phyloP scores from a whole-genome alignment of 169 alveolate species.

The Babesia ovis region DNA sequence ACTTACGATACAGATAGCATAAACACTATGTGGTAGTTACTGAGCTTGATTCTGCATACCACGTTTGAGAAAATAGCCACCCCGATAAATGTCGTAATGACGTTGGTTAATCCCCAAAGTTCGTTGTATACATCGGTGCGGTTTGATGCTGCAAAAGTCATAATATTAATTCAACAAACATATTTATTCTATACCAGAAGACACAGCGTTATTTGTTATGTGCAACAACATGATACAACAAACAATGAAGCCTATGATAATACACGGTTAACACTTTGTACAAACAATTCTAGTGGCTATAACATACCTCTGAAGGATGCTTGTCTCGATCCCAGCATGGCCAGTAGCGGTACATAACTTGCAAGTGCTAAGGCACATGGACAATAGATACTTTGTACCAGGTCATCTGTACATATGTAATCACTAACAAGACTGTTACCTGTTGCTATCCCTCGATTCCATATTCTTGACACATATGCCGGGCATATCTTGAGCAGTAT shows the following conservation, averaged over 20 bases:
- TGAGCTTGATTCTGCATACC: background rate
- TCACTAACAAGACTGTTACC: background rate
- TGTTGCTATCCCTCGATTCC: background rate
- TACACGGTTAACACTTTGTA: background rate
- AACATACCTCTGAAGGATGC: slow-evolving; percentile 49
- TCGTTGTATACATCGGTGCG: slow-evolving; percentile 4
- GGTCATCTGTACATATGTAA: background rate
- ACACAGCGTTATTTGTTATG: no score
- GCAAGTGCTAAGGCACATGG: slow-evolving; percentile 22
- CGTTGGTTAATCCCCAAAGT: slow-evolving; percentile 3
- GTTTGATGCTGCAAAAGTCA: background rate
- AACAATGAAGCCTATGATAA: no score
- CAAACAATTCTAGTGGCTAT: background rate
- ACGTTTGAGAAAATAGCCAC: slow-evolving; percentile 8
- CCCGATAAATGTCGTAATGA: background rate
- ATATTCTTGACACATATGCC: background rate
- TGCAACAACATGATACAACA: no score
- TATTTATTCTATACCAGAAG: no score
- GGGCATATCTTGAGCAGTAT: slow-evolving; percentile 15
- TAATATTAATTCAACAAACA: background rate
- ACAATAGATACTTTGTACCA: background rate
- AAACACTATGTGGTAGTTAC: background rate
- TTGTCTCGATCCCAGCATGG: slow-evolving; percentile 19
- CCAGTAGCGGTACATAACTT: slow-evolving; percentile 28
- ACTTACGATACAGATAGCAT: slow-evolving; percentile 28